Evolutionary conservation across 306 rosid genomes (phyloP), one percentile per base, ranked within the genome.

Genomic region (Cajanus cajan): DNA sequence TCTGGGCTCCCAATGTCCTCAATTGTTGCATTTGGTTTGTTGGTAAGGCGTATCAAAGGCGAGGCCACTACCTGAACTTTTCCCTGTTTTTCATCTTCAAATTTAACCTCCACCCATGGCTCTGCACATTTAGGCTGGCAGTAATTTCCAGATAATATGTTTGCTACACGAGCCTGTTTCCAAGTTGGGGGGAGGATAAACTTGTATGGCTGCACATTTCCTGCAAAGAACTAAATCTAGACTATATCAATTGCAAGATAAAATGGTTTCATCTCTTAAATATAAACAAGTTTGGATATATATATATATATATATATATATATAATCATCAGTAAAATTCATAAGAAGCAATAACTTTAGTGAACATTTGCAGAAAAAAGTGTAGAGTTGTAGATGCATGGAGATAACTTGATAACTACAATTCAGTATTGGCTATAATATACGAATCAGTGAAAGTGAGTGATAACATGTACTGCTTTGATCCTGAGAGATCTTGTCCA

Each of bases 61-160:
- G 98, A 95, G 57, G 92, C 98, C 43, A 95, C 98, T 8, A 92
- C 90, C 86, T 95, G 97, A 79, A 95, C 71, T 84, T 90, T 95
- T 21, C 98, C 98, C 71, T 92, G 98, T 15, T 85, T 92, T 31
- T 91, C 98, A 80, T 95, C 97, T 82, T 95, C 98, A 77, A 95
- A 95, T 77, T 92, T 92, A 18, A 95, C 98, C 87, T 92, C 98
- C 12, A 95, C 93, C 98, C 98, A 95, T 1, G 98, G 98, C 89
- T 95, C 98, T 51, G 98, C 98, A 82, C 98, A 95, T 79, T 92
- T 95, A 31, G 98, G 98, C 79, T 95, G 98, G 78, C 98, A 95
- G 86, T 95, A 95, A 82, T 95, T 95, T 55, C 98, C 98, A n/a
- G 98, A 95, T 78, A 95, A 77, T 69, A 95, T 95, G 90, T 95